Evolutionary conservation across 1,139 yeast genomes (phyloP), one percentile per base, ranked within the genome.

Genomic region (Candida anutae): DNA sequence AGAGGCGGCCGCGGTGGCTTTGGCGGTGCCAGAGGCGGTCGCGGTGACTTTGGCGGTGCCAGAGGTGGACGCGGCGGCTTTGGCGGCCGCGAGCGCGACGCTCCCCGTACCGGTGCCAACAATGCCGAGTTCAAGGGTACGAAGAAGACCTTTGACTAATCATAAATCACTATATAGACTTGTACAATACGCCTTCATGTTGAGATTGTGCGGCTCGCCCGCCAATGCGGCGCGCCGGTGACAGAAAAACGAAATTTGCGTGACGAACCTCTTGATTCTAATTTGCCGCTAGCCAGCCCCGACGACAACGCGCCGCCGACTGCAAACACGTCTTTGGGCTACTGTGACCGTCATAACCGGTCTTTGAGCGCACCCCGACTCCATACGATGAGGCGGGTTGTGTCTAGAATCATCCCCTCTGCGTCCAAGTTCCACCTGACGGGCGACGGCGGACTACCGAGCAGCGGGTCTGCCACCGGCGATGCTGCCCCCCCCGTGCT

Each of bases 121-220:
- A 53, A 69, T 40, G 65, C 74, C 49, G 69, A 77, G 52, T 76
- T 82, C 74, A 63, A 71, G 62, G 83, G 88, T 52, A 69, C 72
- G 55, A 81, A 80, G 66, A 81, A 75, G 59, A 79, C 88, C 37
- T 81, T 81, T 50, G 88, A 80, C 58, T 79, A 73, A 52, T 22
- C 28, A 22, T 13, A 22, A 10, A 10, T 21, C 12, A 8, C 16
- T 17, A 27, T 22, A 19, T 16, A 22, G 29, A 27, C 28, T 27
- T 27, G 29, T 27, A 27, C 24, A 27, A 11, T 27, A 27, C n/a
- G n/a, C n/a, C n/a, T n/a, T n/a, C n/a, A n/a, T n/a, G n/a, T n/a
- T n/a, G n/a, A n/a, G n/a, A n/a, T n/a, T n/a, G n/a, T n/a, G n/a
- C n/a, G n/a, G n/a, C n/a, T n/a, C n/a, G n/a, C n/a, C n/a, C n/a